These are phyloP conservation scores for Coleophoma eucalyptorum DNA, from an alignment of 2,329 filamentous ascomycete species.

Conservation along the genomic window DNA sequence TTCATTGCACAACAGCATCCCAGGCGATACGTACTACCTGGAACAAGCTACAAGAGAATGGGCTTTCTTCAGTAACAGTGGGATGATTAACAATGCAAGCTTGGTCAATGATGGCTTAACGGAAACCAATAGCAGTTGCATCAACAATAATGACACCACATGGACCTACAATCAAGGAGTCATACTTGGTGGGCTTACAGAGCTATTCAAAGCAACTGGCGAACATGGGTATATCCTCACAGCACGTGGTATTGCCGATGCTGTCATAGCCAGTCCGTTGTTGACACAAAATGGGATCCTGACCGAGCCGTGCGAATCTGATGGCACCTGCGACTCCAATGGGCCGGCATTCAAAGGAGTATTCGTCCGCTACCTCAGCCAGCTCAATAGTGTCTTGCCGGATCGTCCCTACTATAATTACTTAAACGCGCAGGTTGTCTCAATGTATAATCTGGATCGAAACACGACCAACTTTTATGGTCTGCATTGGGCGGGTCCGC, in stretches of 20 bases:
- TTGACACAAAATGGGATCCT: neutral
- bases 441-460: neutral
- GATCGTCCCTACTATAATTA: neutral
- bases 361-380: neutral
- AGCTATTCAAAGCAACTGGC: slow-evolving; percentile 25
- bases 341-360: neutral
- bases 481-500: neutral
- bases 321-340: neutral
- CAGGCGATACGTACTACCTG: slow-evolving; percentile 18
- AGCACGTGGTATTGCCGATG: neutral
- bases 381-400: neutral
- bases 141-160: slow-evolving; percentile 34
- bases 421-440: neutral
- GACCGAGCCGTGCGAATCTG: neutral
- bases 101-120: slow-evolving; percentile 47
- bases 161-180: slow-evolving; percentile 56
- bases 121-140: slow-evolving; percentile 32
- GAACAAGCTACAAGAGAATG: slow-evolving; percentile 35
- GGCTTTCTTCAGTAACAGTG: slow-evolving; percentile 40
- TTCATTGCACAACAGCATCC: slow-evolving; percentile 42
- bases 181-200: slow-evolving; percentile 48
- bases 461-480: neutral
- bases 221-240: neutral
- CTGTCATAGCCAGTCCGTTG: neutral
- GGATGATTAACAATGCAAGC: slow-evolving; percentile 37